Conservation (phyloP, 352 stramenopile species). For the Pythium brachiatum region DNA sequence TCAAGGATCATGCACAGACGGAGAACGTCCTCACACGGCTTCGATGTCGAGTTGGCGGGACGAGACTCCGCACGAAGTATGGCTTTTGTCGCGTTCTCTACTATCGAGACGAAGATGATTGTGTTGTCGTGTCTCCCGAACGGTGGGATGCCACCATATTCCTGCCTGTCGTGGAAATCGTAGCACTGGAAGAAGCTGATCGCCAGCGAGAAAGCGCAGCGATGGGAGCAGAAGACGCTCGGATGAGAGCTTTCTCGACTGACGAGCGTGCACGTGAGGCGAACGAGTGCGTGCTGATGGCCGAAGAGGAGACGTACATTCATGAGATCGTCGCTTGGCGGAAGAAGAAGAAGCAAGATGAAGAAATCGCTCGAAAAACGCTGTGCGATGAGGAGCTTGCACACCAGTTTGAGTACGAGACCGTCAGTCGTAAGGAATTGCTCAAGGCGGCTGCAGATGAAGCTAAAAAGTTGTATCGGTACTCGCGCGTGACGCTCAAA, state of each 20-base stretch:
- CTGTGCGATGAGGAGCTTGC: slow-evolving; percentile 46
- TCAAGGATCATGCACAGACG: slow-evolving; percentile 18
- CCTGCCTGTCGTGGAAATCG: slow-evolving; percentile 40
- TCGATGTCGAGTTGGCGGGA: slow-evolving; percentile 38
- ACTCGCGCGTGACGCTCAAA: slow-evolving; percentile 35
- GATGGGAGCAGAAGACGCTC: slow-evolving; percentile 48
- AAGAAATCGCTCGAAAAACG: slow-evolving; percentile 22
- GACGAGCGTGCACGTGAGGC: slow-evolving; percentile 25
- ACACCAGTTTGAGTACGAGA: slow-evolving; percentile 53
- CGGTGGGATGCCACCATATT: slow-evolving; percentile 58
- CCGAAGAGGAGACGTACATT: slow-evolving; percentile 42
- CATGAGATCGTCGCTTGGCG: slow-evolving; percentile 36
- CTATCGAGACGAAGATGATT: slow-evolving; percentile 53
- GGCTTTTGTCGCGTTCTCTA: slow-evolving; percentile 45
- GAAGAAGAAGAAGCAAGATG: slow-evolving; percentile 38
- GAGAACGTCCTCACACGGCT: slow-evolving; percentile 35
- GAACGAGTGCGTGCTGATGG: slow-evolving; percentile 36
- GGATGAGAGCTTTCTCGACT: slow-evolving; percentile 21
- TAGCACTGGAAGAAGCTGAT: slow-evolving; percentile 40
- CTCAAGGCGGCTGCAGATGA: slow-evolving; percentile 32
- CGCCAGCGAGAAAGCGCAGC: slow-evolving; percentile 42
- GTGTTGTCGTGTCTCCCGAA: slow-evolving; percentile 40
- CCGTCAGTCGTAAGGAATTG: slow-evolving; percentile 21
- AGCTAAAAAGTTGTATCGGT: slow-evolving; percentile 31
- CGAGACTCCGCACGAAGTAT: slow-evolving; percentile 43